phyloP scores from a whole-genome alignment of 1,284 basidiomycete species.

The Irpex rosettiformis region DNA sequence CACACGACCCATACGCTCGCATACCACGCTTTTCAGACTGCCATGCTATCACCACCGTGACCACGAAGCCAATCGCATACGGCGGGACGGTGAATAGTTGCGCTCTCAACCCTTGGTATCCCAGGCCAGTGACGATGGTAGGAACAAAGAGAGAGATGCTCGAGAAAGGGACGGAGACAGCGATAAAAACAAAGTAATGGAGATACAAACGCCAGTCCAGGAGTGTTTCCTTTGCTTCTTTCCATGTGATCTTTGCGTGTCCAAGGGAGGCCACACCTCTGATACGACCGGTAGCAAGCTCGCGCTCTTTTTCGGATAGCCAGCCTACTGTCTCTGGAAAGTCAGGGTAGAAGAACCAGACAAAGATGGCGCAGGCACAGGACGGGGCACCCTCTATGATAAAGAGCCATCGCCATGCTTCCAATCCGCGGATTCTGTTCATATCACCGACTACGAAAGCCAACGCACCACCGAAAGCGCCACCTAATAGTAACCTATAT shows the following conservation, averaged over 20 bases:
- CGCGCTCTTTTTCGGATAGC: slow-evolving; percentile 13
- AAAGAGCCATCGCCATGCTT: slow-evolving; percentile 34
- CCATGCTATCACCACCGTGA: slow-evolving; percentile 24
- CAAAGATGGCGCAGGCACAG: slow-evolving; percentile 9
- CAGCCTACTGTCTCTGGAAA: slow-evolving; percentile 14
- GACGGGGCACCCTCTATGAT: slow-evolving; percentile 32
- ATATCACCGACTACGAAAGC: slow-evolving; percentile 27
- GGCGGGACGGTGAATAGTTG: slow-evolving; percentile 58
- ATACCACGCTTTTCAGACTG: slow-evolving; percentile 13
- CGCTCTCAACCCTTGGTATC: slow-evolving; percentile 34
- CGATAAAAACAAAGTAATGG: slow-evolving; percentile 30
- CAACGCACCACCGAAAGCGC: background rate
- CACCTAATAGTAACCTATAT: background rate
- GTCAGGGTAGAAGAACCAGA: slow-evolving; percentile 9
- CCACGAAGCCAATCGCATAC: slow-evolving; percentile 36
- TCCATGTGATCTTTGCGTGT: slow-evolving; percentile 26
- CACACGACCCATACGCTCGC: slow-evolving; percentile 15
- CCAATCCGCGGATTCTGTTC: slow-evolving; percentile 27
- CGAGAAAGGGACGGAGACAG: slow-evolving; percentile 31
- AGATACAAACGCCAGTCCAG: slow-evolving; percentile 30
- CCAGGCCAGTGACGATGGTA: slow-evolving; percentile 36
- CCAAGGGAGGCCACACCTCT: slow-evolving; percentile 26
- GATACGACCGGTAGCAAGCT: slow-evolving; percentile 21
- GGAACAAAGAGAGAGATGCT: slow-evolving; percentile 34
- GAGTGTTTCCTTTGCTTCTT: slow-evolving; percentile 25